Conservation (phyloP, 352 stramenopile species). For the Globisporangium nagaii region DNA sequence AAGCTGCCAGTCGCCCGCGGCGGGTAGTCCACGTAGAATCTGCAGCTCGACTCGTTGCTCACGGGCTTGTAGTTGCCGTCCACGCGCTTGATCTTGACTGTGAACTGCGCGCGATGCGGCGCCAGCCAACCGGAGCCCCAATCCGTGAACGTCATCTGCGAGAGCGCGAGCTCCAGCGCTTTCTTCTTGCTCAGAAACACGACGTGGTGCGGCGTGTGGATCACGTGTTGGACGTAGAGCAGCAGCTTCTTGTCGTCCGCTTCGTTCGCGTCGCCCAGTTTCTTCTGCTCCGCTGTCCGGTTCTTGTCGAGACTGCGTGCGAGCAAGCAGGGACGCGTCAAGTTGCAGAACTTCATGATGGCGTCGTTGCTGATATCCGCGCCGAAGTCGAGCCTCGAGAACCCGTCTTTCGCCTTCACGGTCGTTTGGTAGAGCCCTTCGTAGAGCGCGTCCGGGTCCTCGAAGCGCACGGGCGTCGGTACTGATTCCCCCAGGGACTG, state of each 20-base stretch:
- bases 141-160: conserved; percentile 33
- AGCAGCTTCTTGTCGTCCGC: conserved; percentile 11
- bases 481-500: conserved; percentile 11
- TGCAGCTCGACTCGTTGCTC: conserved; percentile 19
- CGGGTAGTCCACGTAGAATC: conserved; percentile 15
- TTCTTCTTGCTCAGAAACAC: conserved; percentile 34
- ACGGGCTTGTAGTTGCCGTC: conserved; percentile 11
- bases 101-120: conserved; percentile 27
- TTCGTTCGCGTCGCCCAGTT: conserved; percentile 15
- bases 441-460: conserved; percentile 39
- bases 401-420: conserved; percentile 31
- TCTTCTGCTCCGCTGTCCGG: conserved; percentile 6
- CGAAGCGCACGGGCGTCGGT: conserved; percentile 39
- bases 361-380: conserved; percentile 47
- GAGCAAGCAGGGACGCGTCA: conserved; percentile 44
- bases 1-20: neutral
- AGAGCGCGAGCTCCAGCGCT: conserved; percentile 27
- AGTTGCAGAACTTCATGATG: conserved; percentile 39
- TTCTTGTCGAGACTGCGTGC: conserved; percentile 23
- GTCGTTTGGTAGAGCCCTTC: conserved; percentile 36
- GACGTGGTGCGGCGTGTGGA: conserved; percentile 37
- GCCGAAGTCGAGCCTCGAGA: conserved; percentile 35
- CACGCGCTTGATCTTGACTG: conserved; percentile 34
- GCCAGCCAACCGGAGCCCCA: conserved; percentile 12
- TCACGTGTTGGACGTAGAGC: conserved; percentile 17